phyloP scores from a whole-genome alignment of 1,139 yeast genomes.

The Komagataea norvegica region DNA sequence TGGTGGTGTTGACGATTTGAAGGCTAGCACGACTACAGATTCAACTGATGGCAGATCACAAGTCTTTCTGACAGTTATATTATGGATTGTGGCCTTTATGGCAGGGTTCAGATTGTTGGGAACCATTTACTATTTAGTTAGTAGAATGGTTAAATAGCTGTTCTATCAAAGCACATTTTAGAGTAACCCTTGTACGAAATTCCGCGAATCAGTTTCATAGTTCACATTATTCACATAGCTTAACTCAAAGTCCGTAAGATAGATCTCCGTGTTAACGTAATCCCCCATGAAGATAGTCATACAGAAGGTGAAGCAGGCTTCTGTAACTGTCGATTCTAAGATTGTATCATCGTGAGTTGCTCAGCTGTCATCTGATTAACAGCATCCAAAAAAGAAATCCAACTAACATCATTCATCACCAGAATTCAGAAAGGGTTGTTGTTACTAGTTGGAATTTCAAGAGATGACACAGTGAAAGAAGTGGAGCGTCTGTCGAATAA shows the following conservation, averaged over 20 bases:
- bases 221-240: too few species aligned
- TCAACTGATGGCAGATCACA: conserved; percentile 37
- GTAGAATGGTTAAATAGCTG: conserved; percentile 33
- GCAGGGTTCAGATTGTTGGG: conserved; percentile 73
- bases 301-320: conserved; percentile 81
- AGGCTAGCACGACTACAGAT: conserved; percentile 30
- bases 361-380: neutral
- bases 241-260: too few species aligned
- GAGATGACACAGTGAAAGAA: conserved; percentile 70
- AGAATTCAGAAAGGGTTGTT: conserved; percentile 66
- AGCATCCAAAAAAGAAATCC: neutral
- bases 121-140: conserved; percentile 52
- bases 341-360: conserved; percentile 62
- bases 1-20: conserved; percentile 45
- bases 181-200: too few species aligned
- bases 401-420: neutral
- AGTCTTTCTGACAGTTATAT: conserved; percentile 63
- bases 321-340: conserved; percentile 72
- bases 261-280: too few species aligned
- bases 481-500: conserved; percentile 65
- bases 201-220: too few species aligned
- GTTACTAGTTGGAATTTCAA: conserved; percentile 79
- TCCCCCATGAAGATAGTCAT: conserved; percentile 92
- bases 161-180: too few species aligned
- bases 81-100: conserved; percentile 80